Evolutionary conservation across 345 rosid genomes (phyloP), one percentile per base, ranked within the genome.

Genomic region (Ceriops decandra): DNA sequence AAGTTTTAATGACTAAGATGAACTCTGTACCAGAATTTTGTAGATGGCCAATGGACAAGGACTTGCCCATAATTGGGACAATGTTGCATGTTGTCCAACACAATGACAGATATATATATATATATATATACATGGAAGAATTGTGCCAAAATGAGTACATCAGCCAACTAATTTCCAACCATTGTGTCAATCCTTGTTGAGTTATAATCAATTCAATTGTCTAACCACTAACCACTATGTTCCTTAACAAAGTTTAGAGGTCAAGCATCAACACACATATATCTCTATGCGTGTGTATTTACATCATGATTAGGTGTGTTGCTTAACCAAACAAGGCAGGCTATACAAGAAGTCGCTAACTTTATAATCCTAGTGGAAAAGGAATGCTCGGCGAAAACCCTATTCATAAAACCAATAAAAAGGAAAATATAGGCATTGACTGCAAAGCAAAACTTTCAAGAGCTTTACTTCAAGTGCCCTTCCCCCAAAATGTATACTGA

Each of bases 211-310:
- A 16, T 46, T 16, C 9, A 24, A 24, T 26, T 24, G 57, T 68
- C 26, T 60, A 72, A 60, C 62, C 38, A 72, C 54, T 35, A 35
- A 60, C 67, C 38, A 72, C 54, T 35, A 35, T 60, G 21, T 58
- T 66, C 32, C 57, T 51, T 5, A 32, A 20, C 33, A 20, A 52
- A 47, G 11, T 6, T 67, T 67, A 35, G 27, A 35, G 67, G 56
- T 72, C 54, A 61, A 54, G 36, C 64, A 72, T 64, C 69, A 46
- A 56, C 8, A 32, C n/a, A 36, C 32, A 54, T 9, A 7, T 22
- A 7, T 54, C 15, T 22, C 13, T 24, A 3, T 4, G 28, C n/a
- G 7, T 10, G 62, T 53, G 54, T 62, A 7, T 33, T 33, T 33
- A 33, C 8, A 1, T 33, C 36, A 33, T 33, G 36, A 33, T 33